Evolutionary conservation across 768 basidiomycete genomes (phyloP), one percentile per base, ranked within the genome.

Genomic region (Phylloporus rhodoxanthus): DNA sequence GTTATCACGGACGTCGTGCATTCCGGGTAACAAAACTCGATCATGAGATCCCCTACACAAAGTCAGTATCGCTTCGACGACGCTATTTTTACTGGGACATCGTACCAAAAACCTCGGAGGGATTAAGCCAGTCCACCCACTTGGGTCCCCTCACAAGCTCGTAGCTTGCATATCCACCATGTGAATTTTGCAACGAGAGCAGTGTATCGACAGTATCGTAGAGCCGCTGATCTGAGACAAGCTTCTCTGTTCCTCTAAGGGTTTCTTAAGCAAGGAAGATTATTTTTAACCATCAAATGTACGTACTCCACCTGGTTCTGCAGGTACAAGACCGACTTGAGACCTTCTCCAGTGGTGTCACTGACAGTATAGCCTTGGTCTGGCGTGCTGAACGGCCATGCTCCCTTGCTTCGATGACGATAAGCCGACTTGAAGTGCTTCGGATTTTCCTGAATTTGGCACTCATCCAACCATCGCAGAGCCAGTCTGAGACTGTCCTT

Each of bases 1-100:
- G 94, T 96, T 47, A 99, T 84, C 26, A 87, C 91, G 0, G 93
- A 96, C 0, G 95, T 98, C 28, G 96, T 96, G 66, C 96, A 98
- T 68, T 99, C 96, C 0, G 96, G 94, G 62, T 98, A 98, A 62
- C 80, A 79, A 61, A 90, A 91, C 66, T 99, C 95, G 45, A 81
- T 87, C 96, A 97, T 97, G 67, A 96, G 95, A 58, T 91, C 78
- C n/a, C 89, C 91, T 91, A 54, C 25, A 23, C 0, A 1, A 44
- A 38, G 19, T 48, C 25, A 44, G n/a, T 32, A 15, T 39, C 34
- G 39, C 32, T 23, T 32, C 19, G 21, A 26, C 26, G n/a, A 43
- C 38, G 5, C 2, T n/a, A 37, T 19, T 6, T 44, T 37, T 10
- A 30, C 57, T 59, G 64, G 51, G 65, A 55, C 39, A 58, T 60